Base-by-base conservation (phyloP, 2,329 filamentous ascomycete genomes). In the Lasiodiplodia sp. region DNA sequence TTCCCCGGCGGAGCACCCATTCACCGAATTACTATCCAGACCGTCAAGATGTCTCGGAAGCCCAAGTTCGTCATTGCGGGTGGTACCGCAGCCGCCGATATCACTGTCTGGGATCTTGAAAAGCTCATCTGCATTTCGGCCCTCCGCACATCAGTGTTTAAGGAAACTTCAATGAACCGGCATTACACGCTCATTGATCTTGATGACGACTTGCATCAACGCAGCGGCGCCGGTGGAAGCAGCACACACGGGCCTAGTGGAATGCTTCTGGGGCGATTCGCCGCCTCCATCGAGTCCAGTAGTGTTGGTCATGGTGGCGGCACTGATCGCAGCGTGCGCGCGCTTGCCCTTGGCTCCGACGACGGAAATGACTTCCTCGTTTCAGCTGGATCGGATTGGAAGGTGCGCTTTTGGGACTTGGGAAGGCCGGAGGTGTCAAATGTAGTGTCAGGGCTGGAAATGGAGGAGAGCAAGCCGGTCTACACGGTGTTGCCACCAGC, bases 81-180 rank as follows among this genome's bases (percentile, higher is more conserved):
- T 18, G 94, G 95, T 10, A 96, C 92, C 8, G 92, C 89, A 4
- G 89, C 92, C 70, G 93, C 93, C 18, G 96, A 99, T 77, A 88
- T 99, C 38, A 96, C 93, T 0, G 92, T 97, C 0, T 99, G 96
- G 96, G 96, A 98, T 75, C 85, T 98, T 18, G 95, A 98, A 77
- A 96, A 95, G 81, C 89, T 90, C 8, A 87, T 92, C 56, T 99
- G 96, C 75, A 88, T 93, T 69, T 94, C 98, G 78, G 90, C 97
- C 1, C 97, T 97, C 78, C 90, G 93, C 78, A 78, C 89, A 1
- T 74, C 71, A 3, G 76, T 76, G 4, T 72, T 70, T 11, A 88
- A 80, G 86, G 91, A 69, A 82, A 79, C 74, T 77, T 64, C 67
- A 4, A 53, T 52, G 11, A 64, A 57, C 52, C 51, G 67, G n/a